Conservation (phyloP, 192 early-diverging fungal species). For the Geosiphon pyriformis region DNA sequence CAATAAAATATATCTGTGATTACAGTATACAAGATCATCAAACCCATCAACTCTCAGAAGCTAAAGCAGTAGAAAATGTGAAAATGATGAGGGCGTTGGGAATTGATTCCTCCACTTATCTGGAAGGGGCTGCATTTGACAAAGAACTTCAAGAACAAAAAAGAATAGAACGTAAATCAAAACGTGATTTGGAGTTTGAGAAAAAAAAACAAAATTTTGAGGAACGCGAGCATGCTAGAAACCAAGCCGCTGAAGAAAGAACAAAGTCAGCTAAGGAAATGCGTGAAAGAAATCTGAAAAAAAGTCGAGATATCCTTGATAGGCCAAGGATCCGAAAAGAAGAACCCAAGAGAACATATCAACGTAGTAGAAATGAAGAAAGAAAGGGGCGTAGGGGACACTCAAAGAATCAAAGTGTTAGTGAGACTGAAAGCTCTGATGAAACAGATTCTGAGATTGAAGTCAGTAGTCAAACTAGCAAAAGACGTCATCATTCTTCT, state of each 20-base stretch:
- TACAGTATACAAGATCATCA: conserved; percentile 56
- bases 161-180: conserved; percentile 33
- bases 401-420: too few relatives aligned
- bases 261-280: not conserved
- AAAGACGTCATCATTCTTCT: not conserved
- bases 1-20: too few relatives aligned
- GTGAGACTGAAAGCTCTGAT: not conserved
- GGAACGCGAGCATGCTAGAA: not conserved
- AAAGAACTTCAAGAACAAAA: conserved; percentile 55
- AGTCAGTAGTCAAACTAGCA: not conserved
- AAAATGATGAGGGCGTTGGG: conserved; percentile 62
- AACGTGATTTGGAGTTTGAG: conserved; percentile 34
- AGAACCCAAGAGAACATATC: not conserved
- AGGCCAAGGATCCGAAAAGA: not conserved
- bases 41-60: conserved; percentile 64
- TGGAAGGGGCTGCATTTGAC: conserved; percentile 77
- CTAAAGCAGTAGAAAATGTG: conserved; percentile 64
- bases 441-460: not conserved
- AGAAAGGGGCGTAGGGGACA: too few relatives aligned
- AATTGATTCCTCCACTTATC: conserved; percentile 53
- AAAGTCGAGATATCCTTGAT: not conserved
- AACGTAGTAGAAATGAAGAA: not conserved
- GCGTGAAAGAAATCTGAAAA: not conserved
- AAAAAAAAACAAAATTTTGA: conserved; percentile 16
- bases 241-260: not conserved